Evolutionary conservation across 2,329 filamentous ascomycete genomes (phyloP), one percentile per base, ranked within the genome.

Genomic region (Fusarium incarnatum): DNA sequence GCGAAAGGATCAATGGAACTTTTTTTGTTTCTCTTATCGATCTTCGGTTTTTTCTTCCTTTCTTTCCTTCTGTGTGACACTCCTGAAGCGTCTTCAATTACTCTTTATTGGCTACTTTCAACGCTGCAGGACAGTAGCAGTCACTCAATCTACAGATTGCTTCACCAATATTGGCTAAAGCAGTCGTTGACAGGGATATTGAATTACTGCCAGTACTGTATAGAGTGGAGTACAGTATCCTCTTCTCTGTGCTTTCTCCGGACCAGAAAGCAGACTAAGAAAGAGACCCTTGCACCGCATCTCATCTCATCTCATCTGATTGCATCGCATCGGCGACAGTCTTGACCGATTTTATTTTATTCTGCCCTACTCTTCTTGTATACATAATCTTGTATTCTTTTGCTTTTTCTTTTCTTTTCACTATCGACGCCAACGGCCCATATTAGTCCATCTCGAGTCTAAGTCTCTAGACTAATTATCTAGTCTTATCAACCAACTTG

Each of bases 151-250:
- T 22, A 37, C 15, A 20, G 30, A 22, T 34, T 56, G 18, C 22
- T 56, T 40, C 22, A 23, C 16, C 15, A 28, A 22, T 44, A 30
- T 37, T 40, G 41, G 18, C 32, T 52, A 44, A 52, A 57, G 44
- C 34, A 34, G 48, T 44, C 23, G 34, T 42, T 23, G 55, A 30
- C 57, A 54, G 60, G 63, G 63, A 30, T 60, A 28, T 60, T 34
- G 49, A 44, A 27, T 22, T 32, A 20, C 30, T 44, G 23, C 37
- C 37, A 37, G 18, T 37, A 37, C n/a, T 37, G 25, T 13, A 22
- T 25, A 27, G 41, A 49, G 64, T 67, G 64, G 64, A 67, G 64
- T 52, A 42, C 49, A 65, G 62, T 49, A 57, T 28, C 42, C 48
- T 53, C 44, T 20, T 46, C 22, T 16, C 22, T 56, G 15, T 37